phyloP scores from a whole-genome alignment of 371 early-diverging fungal genomes.

The Mortierella sp. region DNA sequence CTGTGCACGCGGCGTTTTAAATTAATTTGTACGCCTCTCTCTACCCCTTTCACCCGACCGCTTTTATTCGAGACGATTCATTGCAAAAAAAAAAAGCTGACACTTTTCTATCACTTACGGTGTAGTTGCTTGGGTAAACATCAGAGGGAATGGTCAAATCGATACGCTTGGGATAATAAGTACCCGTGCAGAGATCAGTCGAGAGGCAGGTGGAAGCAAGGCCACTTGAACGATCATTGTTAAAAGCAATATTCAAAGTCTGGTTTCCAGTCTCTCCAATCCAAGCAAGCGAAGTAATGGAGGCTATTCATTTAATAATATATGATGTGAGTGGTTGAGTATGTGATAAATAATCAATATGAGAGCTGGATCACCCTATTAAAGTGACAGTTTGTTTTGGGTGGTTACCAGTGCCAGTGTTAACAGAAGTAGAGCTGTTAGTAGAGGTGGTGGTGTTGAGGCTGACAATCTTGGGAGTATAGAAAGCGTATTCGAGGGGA shows the following conservation, averaged over 20 bases:
- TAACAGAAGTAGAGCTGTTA: slow-evolving; percentile 11
- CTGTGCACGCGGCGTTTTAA: slow-evolving; percentile 1
- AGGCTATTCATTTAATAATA: slow-evolving; percentile 15
- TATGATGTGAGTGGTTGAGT: neutral
- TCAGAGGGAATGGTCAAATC: slow-evolving; percentile 34
- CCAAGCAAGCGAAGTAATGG: slow-evolving; percentile 37
- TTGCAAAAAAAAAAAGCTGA: neutral
- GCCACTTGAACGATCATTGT: slow-evolving; percentile 37
- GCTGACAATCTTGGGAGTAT: slow-evolving; percentile 25
- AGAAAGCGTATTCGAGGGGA: slow-evolving; percentile 48
- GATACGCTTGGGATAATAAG: slow-evolving; percentile 47
- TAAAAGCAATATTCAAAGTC: slow-evolving; percentile 37
- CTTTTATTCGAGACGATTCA: neutral
- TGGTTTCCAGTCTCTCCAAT: slow-evolving; percentile 33
- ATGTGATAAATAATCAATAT: neutral
- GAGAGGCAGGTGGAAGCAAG: slow-evolving; percentile 20
- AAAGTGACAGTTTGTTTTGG: slow-evolving; percentile 16
- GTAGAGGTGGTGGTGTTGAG: slow-evolving; percentile 8
- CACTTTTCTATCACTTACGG: slow-evolving; percentile 16
- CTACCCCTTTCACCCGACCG: neutral
- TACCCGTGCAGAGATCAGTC: slow-evolving; percentile 32
- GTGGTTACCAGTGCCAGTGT: slow-evolving; percentile 21
- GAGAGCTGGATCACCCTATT: neutral
- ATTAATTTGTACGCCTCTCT: slow-evolving; percentile 11
- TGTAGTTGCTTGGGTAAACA: slow-evolving; percentile 36